Evolutionary conservation across 192 early-diverging fungal species (phyloP).

Genomic region (Coemansia sp.): DNA sequence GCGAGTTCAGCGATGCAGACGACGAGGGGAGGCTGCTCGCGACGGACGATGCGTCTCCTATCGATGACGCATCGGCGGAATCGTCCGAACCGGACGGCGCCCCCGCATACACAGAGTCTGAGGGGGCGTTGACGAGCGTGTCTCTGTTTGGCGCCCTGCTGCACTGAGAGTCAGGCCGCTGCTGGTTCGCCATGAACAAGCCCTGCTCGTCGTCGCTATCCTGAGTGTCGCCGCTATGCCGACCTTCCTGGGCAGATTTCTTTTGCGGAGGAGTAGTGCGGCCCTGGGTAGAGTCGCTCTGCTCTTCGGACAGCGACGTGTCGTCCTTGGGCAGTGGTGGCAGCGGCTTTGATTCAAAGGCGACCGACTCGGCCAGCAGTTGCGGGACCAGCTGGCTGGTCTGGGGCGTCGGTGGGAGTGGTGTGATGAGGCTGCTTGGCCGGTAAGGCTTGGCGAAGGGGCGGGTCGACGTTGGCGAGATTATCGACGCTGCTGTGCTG

Average conservation of each 20-base stretch:
- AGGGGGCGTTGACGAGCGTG: slow-evolving; percentile 19
- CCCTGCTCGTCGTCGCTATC: slow-evolving; percentile 4
- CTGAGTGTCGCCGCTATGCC: neutral
- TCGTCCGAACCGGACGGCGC: neutral
- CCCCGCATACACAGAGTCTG: neutral
- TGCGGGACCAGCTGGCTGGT: neutral
- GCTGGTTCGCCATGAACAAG: slow-evolving; percentile 11
- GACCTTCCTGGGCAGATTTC: neutral
- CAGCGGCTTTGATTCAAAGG: slow-evolving; percentile 7
- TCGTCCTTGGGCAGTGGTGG: slow-evolving; percentile 3
- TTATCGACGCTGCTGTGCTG: neutral
- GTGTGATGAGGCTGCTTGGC: slow-evolving; percentile 1
- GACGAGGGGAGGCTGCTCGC: neutral
- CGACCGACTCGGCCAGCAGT: slow-evolving; percentile 2
- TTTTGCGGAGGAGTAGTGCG: no score
- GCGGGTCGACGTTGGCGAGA: slow-evolving; percentile 5
- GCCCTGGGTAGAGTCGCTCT: no score
- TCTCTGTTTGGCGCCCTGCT: slow-evolving; percentile 9
- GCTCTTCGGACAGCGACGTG: neutral
- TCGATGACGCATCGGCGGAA: neutral
- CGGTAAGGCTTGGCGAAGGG: slow-evolving; percentile 5
- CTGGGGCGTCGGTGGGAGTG: slow-evolving; percentile 2
- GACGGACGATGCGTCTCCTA: neutral
- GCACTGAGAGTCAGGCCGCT: slow-evolving; percentile 7
- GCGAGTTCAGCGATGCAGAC: neutral